These are phyloP conservation scores for Dendryphion nanum DNA, from an alignment of 2,329 filamentous ascomycete species.

Conservation along the genomic window DNA sequence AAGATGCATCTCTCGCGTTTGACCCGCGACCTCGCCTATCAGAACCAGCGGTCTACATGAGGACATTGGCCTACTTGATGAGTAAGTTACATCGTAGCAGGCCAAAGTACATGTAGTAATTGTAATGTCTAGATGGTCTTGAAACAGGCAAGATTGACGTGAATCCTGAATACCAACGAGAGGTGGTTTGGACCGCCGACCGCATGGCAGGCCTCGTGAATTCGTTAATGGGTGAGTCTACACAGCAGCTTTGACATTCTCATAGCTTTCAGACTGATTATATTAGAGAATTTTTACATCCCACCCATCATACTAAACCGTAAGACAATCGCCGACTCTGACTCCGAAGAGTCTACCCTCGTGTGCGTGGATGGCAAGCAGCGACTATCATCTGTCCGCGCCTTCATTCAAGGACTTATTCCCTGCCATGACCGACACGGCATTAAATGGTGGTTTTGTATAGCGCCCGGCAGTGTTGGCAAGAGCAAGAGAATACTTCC, in stretches of 20 bases:
- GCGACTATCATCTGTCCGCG: slow-evolving; percentile 45
- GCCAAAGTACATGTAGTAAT: slow-evolving; percentile 5
- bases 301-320: slow-evolving; percentile 51
- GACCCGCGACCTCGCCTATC: slow-evolving; percentile 21
- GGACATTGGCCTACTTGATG: slow-evolving; percentile 21
- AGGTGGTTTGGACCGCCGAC: slow-evolving; percentile 46
- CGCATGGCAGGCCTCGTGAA: slow-evolving; percentile 35
- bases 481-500: too few species aligned
- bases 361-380: slow-evolving; percentile 52
- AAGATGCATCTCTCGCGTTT: slow-evolving; percentile 1
- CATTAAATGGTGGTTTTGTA: slow-evolving; percentile 42
- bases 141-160: slow-evolving; percentile 35
- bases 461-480: too few species aligned
- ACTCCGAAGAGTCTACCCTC: slow-evolving; percentile 20
- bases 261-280: not conserved
- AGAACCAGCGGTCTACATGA: slow-evolving; percentile 15
- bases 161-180: slow-evolving; percentile 48
- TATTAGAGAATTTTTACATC: slow-evolving; percentile 41
- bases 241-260: too few species aligned
- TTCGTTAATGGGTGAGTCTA: slow-evolving; percentile 31
- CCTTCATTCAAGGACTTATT: slow-evolving; percentile 47
- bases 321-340: slow-evolving; percentile 13
- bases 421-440: slow-evolving; percentile 42
- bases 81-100: slow-evolving; percentile 14
- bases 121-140: slow-evolving; percentile 14